Percentiles rank a stretch among this genome's conserved stretches.
phyloP scores from a whole-genome alignment of 192 early-diverging fungal species.

The Spizellomyces punctatus region DNA sequence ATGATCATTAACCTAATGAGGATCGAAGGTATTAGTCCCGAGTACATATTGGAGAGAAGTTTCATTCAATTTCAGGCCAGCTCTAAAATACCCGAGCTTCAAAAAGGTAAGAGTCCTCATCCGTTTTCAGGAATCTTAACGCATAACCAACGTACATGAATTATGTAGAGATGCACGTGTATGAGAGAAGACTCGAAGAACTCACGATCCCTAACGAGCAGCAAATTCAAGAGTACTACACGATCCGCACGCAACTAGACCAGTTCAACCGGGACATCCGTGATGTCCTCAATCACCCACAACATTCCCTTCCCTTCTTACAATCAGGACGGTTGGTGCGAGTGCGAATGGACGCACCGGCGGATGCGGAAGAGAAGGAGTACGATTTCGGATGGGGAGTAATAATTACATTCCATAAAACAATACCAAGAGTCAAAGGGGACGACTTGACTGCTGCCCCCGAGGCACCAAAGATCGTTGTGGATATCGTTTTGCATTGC shows the following conservation, averaged over 20 bases:
- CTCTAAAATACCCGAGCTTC: conserved; percentile 76
- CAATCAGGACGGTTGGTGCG: conserved; percentile 82
- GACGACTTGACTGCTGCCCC: conserved; percentile 32
- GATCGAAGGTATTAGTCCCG: conserved; percentile 90
- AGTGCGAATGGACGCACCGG: conserved; percentile 30
- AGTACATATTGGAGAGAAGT: conserved; percentile 88
- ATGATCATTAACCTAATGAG: conserved; percentile 96
- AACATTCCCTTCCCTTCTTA: conserved; percentile 79
- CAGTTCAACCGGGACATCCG: conserved; percentile 65
- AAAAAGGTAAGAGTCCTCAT: conserved; percentile 23
- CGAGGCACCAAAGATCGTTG: conserved; percentile 66
- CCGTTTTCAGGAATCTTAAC: conserved; percentile 5
- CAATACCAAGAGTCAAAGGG: conserved; percentile 38
- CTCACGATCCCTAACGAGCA: conserved; percentile 72
- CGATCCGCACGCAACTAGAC: conserved; percentile 73
- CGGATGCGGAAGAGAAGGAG: conserved; percentile 11
- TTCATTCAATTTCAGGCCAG: conserved; percentile 94
- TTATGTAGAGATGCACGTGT: conserved; percentile 54
- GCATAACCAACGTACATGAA: neutral
- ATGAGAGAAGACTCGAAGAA: conserved; percentile 55
- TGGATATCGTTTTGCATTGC: conserved; percentile 88
- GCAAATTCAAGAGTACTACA: conserved; percentile 71
- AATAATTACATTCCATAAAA: conserved; percentile 74
- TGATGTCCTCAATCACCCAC: conserved; percentile 80
- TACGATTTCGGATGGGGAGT: conserved; percentile 92